Conservation (phyloP, 495 filamentous ascomycete genomes). For the Letharia columbiana region DNA sequence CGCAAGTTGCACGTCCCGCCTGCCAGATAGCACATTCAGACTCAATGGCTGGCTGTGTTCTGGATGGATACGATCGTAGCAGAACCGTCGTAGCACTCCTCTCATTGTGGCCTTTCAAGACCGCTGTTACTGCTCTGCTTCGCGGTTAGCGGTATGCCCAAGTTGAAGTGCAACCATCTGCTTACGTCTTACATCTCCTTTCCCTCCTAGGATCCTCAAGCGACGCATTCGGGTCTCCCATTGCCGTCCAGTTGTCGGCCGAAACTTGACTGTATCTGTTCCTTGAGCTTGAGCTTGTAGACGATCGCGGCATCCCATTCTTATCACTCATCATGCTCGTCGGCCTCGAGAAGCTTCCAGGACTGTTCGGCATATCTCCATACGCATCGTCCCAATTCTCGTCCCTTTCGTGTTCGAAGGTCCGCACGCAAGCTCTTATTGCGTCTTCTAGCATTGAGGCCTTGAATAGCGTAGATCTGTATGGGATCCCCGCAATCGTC, state of each 20-base stretch:
- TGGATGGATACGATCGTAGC: constrained; percentile 87
- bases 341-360: constrained; percentile 19
- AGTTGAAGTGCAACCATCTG: constrained; percentile 12
- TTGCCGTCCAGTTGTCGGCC: constrained; percentile 34
- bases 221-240: constrained; percentile 51
- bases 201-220: constrained; percentile 35
- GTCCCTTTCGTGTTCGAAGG: constrained; percentile 76
- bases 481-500: constrained; percentile 89
- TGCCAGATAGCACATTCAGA: constrained; percentile 93
- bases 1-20: constrained; percentile 87
- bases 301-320: constrained; percentile 17
- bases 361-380: constrained; percentile 31
- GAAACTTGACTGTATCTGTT: constrained; percentile 32
- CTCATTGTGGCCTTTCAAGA: constrained; percentile 67
- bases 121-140: constrained; percentile 73
- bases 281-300: constrained; percentile 30
- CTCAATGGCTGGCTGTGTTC: constrained; percentile 79
- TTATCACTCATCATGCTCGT: constrained; percentile 27
- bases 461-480: constrained; percentile 90
- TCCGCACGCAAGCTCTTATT: constrained; percentile 78
- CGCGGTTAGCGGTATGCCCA: constrained; percentile 26
- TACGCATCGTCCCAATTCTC: constrained; percentile 37
- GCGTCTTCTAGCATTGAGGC: constrained; percentile 91
- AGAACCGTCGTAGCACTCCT: constrained; percentile 58
- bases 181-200: constrained; percentile 80